A percentile compares a stretch with the other conserved stretches of the same genome.
Evolutionary conservation across 768 basidiomycete genomes (phyloP).

Genomic region (Fomitopsis serialis): DNA sequence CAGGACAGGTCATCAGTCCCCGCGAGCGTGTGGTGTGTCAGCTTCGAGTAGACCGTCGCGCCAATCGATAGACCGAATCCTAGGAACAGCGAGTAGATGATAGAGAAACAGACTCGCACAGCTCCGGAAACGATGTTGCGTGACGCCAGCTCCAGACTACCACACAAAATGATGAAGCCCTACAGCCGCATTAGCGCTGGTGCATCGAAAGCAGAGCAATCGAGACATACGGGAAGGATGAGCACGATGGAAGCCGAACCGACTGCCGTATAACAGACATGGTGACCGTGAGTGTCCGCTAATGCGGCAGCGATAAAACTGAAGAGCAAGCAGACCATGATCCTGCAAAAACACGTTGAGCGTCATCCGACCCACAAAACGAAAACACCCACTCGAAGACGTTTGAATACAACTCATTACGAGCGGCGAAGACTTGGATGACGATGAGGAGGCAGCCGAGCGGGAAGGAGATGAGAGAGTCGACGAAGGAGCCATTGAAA

Average conservation of each 20-base stretch:
- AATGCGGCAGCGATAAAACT: slow-evolving; percentile 77
- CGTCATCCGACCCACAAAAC: not conserved
- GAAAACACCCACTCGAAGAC: slow-evolving; percentile 58
- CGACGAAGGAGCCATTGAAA: slow-evolving; percentile 75
- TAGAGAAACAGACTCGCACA: slow-evolving; percentile 74
- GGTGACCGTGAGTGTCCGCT: slow-evolving; percentile 46
- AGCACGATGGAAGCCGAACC: slow-evolving; percentile 74
- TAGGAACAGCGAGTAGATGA: slow-evolving; percentile 73
- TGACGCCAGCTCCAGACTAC: slow-evolving; percentile 73
- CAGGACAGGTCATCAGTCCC: slow-evolving; percentile 62
- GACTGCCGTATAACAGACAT: slow-evolving; percentile 78
- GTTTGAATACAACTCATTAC: slow-evolving; percentile 75
- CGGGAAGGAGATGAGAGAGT: slow-evolving; percentile 66
- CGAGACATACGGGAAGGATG: slow-evolving; percentile 60
- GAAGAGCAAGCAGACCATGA: slow-evolving; percentile 73
- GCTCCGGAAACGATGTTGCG: slow-evolving; percentile 82
- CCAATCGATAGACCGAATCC: slow-evolving; percentile 82
- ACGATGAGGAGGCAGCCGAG: slow-evolving; percentile 70
- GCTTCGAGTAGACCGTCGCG: slow-evolving; percentile 56
- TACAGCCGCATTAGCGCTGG: slow-evolving; percentile 12
- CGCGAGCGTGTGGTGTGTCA: slow-evolving; percentile 41
- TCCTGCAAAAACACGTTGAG: slow-evolving; percentile 38
- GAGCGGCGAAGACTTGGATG: slow-evolving; percentile 65
- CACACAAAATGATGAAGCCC: slow-evolving; percentile 68
- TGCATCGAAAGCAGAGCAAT: not conserved